These are phyloP conservation scores for Candida dubliniensis DNA, from an alignment of 1,139 yeast species.

Conservation along the genomic window DNA sequence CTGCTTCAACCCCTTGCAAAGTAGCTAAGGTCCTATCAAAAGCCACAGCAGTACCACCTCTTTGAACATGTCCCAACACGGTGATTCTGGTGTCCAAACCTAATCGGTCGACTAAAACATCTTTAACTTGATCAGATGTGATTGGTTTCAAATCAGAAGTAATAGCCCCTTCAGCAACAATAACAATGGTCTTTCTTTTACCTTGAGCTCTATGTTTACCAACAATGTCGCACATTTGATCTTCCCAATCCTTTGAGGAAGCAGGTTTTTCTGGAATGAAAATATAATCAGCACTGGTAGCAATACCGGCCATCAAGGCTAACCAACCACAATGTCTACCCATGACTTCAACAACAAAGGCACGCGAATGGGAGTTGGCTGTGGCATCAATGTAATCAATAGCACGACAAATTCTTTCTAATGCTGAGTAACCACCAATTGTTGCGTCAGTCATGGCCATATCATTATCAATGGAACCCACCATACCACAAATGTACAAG, in stretches of 20 bases:
- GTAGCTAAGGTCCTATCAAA: slow-evolving; percentile 76
- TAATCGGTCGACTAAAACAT: slow-evolving; percentile 61
- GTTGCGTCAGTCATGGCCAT: slow-evolving; percentile 84
- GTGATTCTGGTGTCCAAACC: slow-evolving; percentile 80
- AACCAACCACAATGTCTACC: slow-evolving; percentile 91
- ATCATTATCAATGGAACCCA: slow-evolving; percentile 82
- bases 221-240: slow-evolving; percentile 64
- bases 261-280: slow-evolving; percentile 82
- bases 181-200: slow-evolving; percentile 74
- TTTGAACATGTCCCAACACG: slow-evolving; percentile 78
- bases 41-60: slow-evolving; percentile 87
- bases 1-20: slow-evolving; percentile 82
- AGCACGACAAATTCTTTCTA: slow-evolving; percentile 74
- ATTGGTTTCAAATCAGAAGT: slow-evolving; percentile 66
- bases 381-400: slow-evolving; percentile 84
- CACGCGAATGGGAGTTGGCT: slow-evolving; percentile 80
- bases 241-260: slow-evolving; percentile 59
- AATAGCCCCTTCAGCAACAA: slow-evolving; percentile 84
- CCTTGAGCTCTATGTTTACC: slow-evolving; percentile 68
- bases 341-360: slow-evolving; percentile 86
- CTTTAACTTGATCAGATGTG: slow-evolving; percentile 64
- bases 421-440: slow-evolving; percentile 76
- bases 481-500: slow-evolving; percentile 74
- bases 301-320: slow-evolving; percentile 79
- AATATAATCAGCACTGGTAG: slow-evolving; percentile 79